Evolutionary conservation across 2,329 filamentous ascomycete species (phyloP).

Genomic region (Pseudocercospora eumusae): DNA sequence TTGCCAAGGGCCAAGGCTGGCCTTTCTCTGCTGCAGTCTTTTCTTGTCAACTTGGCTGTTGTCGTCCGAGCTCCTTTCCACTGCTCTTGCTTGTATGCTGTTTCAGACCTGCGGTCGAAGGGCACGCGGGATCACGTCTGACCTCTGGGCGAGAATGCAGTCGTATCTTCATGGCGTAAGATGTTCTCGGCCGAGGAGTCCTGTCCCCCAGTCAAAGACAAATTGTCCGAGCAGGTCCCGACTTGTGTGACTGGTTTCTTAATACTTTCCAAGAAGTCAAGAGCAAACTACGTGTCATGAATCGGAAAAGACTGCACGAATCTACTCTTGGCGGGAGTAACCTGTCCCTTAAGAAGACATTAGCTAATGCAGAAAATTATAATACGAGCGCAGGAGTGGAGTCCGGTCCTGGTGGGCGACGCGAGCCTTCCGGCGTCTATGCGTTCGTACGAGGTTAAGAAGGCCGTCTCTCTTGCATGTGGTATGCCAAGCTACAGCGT

Average conservation of each 20-base stretch:
- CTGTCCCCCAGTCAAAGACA: neutral
- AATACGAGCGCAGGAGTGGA: neutral
- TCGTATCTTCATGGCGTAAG: conserved; percentile 1
- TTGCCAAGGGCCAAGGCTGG: conserved; percentile 5
- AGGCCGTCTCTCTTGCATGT: neutral
- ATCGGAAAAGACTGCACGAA: neutral
- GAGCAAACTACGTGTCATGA: neutral
- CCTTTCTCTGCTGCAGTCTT: conserved; percentile 9
- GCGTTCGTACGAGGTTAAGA: neutral
- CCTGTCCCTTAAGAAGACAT: neutral
- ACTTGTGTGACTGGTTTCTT: neutral
- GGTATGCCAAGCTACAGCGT: neutral
- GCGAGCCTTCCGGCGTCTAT: neutral
- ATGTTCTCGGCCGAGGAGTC: neutral
- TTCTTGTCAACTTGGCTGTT: conserved; percentile 7
- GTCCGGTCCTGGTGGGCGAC: neutral
- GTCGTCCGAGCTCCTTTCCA: neutral
- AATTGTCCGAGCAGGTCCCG: neutral
- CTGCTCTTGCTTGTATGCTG: neutral
- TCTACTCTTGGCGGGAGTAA: neutral
- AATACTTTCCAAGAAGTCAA: neutral
- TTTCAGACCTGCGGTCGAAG: neutral
- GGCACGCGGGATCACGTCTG: neutral
- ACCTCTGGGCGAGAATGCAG: conserved; percentile 1
- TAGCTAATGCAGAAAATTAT: neutral